phyloP scores from a whole-genome alignment of 495 filamentous ascomycete species.

The Lasiosphaeria hispida region DNA sequence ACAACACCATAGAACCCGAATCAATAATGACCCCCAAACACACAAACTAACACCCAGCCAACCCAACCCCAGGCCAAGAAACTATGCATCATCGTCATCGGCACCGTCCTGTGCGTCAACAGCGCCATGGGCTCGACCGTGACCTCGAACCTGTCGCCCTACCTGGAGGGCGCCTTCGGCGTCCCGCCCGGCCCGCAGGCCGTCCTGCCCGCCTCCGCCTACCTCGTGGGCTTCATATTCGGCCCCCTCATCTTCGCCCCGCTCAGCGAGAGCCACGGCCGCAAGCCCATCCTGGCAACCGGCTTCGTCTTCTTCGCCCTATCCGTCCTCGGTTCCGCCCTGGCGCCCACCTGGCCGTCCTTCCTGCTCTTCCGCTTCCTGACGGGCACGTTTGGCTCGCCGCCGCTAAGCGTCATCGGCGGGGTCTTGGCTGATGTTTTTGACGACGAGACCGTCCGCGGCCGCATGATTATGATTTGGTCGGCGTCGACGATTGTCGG shows the following conservation, averaged over 20 bases:
- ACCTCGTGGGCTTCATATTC: constrained; percentile 61
- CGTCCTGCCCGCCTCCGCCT: constrained; percentile 41
- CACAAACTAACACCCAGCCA: neutral
- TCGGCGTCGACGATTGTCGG: constrained; percentile 32
- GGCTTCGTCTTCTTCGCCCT: constrained; percentile 68
- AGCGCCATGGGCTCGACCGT: constrained; percentile 25
- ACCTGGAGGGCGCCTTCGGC: constrained; percentile 14
- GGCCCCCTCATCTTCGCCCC: constrained; percentile 51
- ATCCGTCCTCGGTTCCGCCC: constrained; percentile 70
- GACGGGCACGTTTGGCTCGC: constrained; percentile 67
- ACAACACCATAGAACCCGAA: neutral
- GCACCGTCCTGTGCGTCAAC: constrained; percentile 22
- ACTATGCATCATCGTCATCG: constrained; percentile 18
- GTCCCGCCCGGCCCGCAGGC: constrained; percentile 23
- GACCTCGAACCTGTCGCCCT: constrained; percentile 26
- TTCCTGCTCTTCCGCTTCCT: constrained; percentile 33
- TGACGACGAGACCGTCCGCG: constrained; percentile 21
- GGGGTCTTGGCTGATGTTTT: constrained; percentile 81
- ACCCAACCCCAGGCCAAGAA: constrained; percentile 16
- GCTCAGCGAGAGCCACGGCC: constrained; percentile 66
- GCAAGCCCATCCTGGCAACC: constrained; percentile 66
- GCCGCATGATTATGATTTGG: constrained; percentile 33
- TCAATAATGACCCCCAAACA: neutral
- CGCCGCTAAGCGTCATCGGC: constrained; percentile 77
- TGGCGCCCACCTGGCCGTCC: constrained; percentile 53